Percentiles rank a stretch among this genome's conserved stretches.
These are phyloP conservation scores for Malbranchea zuffiana DNA, from an alignment of 2,329 filamentous ascomycete genomes.

Conservation along the genomic window DNA sequence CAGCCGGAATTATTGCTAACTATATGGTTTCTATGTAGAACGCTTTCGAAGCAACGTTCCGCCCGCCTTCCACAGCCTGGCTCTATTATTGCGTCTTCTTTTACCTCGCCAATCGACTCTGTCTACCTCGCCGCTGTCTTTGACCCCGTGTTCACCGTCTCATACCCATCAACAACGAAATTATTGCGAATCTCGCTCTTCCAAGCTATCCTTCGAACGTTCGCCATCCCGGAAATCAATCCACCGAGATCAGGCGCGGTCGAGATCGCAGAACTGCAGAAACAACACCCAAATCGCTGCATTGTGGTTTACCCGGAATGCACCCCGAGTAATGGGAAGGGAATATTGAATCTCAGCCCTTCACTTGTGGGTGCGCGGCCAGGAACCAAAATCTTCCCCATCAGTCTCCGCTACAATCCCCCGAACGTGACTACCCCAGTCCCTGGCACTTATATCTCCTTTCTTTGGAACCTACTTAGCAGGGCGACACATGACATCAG, in stretches of 20 bases:
- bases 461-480: slow-evolving; percentile 78
- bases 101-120: slow-evolving; percentile 85
- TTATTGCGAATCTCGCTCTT: slow-evolving; percentile 70
- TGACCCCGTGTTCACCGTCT: slow-evolving; percentile 84
- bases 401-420: slow-evolving; percentile 81
- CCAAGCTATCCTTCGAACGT: slow-evolving; percentile 61
- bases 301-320: slow-evolving; percentile 88
- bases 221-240: slow-evolving; percentile 46
- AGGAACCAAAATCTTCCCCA: slow-evolving; percentile 70
- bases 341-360: slow-evolving; percentile 72
- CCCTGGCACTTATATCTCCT: slow-evolving; percentile 58
- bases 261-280: slow-evolving; percentile 52
- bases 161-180: slow-evolving; percentile 61
- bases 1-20: not conserved
- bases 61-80: slow-evolving; percentile 66
- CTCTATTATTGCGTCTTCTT: slow-evolving; percentile 77
- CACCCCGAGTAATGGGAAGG: slow-evolving; percentile 86
- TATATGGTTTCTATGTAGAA: too few species aligned
- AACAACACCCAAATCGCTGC: slow-evolving; percentile 59
- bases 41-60: slow-evolving; percentile 60
- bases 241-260: slow-evolving; percentile 44
- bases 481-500: slow-evolving; percentile 80
- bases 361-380: slow-evolving; percentile 58
- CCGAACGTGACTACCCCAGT: slow-evolving; percentile 84
- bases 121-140: slow-evolving; percentile 93